Percentiles rank a stretch among this genome's conserved stretches.
These are phyloP conservation scores for Hypericum perforatum DNA, from an alignment of 345 rosid species.

Conservation along the genomic window DNA sequence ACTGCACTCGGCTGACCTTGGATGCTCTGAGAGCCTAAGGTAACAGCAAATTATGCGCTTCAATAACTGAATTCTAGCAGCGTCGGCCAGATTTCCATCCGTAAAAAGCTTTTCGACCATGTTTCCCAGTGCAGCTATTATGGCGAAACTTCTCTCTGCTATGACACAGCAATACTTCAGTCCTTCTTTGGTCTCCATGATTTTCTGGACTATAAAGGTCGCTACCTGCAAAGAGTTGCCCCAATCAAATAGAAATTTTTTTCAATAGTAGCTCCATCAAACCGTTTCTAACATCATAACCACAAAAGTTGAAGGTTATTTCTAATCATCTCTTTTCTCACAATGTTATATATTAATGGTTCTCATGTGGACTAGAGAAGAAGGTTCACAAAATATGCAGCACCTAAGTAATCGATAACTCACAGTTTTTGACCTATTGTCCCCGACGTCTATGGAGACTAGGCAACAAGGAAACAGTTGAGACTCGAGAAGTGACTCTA, in stretches of 20 bases:
- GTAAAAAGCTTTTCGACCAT: slow-evolving; percentile 16
- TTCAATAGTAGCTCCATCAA: no score
- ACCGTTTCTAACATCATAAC: background rate
- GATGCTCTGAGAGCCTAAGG: slow-evolving; percentile 30
- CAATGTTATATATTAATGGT: background rate
- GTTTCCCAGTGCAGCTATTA: slow-evolving; percentile 18
- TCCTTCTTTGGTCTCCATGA: slow-evolving; percentile 28
- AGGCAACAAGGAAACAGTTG: slow-evolving; percentile 41
- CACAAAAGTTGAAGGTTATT: slow-evolving; percentile 2
- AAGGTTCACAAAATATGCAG: background rate
- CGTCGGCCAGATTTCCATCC: slow-evolving; percentile 2
- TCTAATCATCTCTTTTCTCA: background rate
- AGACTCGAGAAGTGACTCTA: slow-evolving; percentile 30
- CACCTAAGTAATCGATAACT: slow-evolving; percentile 11
- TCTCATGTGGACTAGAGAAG: background rate
- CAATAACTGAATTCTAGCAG: slow-evolving; percentile 17
- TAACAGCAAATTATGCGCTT: slow-evolving; percentile 35
- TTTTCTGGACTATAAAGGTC: slow-evolving; percentile 29
- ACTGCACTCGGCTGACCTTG: slow-evolving; percentile 31
- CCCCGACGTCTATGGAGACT: slow-evolving; percentile 38
- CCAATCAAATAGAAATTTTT: background rate
- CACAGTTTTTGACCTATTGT: slow-evolving; percentile 37
- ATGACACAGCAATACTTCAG: slow-evolving; percentile 30
- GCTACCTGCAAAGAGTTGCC: slow-evolving; percentile 28
- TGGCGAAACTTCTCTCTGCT: slow-evolving; percentile 22